phyloP scores from a whole-genome alignment of 1,284 basidiomycete genomes.

The Ustilago lituana region DNA sequence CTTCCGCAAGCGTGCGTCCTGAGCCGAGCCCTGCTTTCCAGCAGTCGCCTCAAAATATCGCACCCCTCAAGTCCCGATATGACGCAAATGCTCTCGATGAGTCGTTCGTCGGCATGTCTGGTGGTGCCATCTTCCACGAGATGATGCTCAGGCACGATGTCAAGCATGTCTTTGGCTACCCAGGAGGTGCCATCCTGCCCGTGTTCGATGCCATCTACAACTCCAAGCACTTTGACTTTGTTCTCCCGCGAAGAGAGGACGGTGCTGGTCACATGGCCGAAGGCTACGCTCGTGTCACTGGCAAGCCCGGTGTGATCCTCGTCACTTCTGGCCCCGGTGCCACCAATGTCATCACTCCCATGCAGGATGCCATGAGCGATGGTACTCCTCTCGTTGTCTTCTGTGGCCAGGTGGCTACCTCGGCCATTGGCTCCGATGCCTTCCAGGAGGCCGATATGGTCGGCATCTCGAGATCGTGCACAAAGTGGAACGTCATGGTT shows the following conservation, averaged over 20 bases:
- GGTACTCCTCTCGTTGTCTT: constrained; percentile 96
- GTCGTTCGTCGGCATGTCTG: constrained; percentile 88
- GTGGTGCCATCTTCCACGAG: constrained; percentile 98
- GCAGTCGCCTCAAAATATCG: constrained; percentile 45
- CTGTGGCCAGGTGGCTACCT: constrained; percentile 95
- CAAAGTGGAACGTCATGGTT: constrained; percentile 99
- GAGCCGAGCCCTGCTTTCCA: constrained; percentile 64
- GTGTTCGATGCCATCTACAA: constrained; percentile 99
- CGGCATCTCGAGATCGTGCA: constrained; percentile 94
- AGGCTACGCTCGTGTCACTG: constrained; percentile 95
- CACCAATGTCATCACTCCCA: constrained; percentile 95
- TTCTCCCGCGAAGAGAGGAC: constrained; percentile 95
- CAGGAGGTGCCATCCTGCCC: constrained; percentile 95
- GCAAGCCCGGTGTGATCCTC: constrained; percentile 95
- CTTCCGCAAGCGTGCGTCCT: constrained; percentile 45
- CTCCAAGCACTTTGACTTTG: constrained; percentile 92
- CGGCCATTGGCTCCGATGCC: constrained; percentile 95
- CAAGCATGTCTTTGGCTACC: constrained; percentile 97
- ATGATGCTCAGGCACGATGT: constrained; percentile 98
- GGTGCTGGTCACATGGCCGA: constrained; percentile 99
- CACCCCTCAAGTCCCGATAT: constrained; percentile 32
- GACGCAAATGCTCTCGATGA: constrained; percentile 65
- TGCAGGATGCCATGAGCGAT: constrained; percentile 96
- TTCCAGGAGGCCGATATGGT: constrained; percentile 98
- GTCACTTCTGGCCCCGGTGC: constrained; percentile 98